Evolutionary conservation across 108 stramenopile species (phyloP), one percentile per base, ranked within the genome.

Genomic region (Pseudonitzschia delicatissima): DNA sequence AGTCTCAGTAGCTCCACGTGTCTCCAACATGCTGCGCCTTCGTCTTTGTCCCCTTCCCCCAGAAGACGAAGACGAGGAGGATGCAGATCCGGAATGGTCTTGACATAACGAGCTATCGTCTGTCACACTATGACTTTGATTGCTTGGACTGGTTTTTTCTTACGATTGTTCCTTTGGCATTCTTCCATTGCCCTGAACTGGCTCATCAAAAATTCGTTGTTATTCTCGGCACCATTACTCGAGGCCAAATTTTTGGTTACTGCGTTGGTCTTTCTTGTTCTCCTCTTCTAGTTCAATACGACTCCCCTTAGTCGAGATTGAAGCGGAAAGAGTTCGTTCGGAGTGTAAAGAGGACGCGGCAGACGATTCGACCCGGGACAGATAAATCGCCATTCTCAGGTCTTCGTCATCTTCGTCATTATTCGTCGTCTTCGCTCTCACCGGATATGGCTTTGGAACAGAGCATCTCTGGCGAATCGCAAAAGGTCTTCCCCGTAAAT

Each of bases 1-100:
- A 2, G 77, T 78, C 37, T 68, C 77, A 21, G 57, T 36, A 7
- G 74, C 61, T 9, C 74, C 74, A 12, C 73, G 73, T 58, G 62
- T 49, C 45, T 68, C 45, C 55, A 76, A 45, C 45, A 61, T 13
- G 23, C 45, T 50, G 20, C 57, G 62, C 11, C 67, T 53, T 52
- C 66, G 36, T 40, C 15, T 11, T 28, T 53, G 29, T 27, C 51
- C 27, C 51, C 5, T 27, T 53, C 51, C 8, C 21, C 21, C 51
- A 20, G 25, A 20, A 13, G 31, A 53, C 23, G 27, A 26, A 31
- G 51, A 23, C 25, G 51, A 8, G 9, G 51, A 27, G 9, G 26
- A 31, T 26, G 51, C 29, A n/a, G n/a, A n/a, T n/a, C n/a, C n/a
- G 51, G 51, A 6, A 23, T 53, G 9, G 28, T 49, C 48, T 7